These are phyloP conservation scores for Boletus austroedulis DNA, from an alignment of 1,284 basidiomycete species.

Conservation along the genomic window DNA sequence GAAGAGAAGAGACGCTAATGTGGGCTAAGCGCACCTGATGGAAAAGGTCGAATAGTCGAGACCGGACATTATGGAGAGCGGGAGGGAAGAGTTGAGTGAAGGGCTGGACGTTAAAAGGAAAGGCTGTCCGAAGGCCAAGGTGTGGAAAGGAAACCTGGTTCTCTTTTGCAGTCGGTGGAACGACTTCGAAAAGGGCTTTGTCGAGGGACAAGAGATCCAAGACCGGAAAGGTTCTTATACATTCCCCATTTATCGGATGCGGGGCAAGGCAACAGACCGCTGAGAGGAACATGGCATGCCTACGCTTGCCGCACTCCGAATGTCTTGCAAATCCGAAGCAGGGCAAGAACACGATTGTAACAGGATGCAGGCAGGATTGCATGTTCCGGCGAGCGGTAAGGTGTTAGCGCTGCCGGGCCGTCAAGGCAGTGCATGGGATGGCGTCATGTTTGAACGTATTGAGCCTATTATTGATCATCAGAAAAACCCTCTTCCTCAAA, in stretches of 20 bases:
- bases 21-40: slow-evolving; percentile 20
- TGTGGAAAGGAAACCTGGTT: slow-evolving; percentile 19
- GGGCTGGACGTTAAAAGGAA: slow-evolving; percentile 10
- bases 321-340: slow-evolving; percentile 37
- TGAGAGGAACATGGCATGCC: slow-evolving; percentile 32
- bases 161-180: slow-evolving; percentile 22
- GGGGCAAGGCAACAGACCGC: slow-evolving; percentile 22
- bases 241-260: slow-evolving; percentile 26
- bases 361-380: slow-evolving; percentile 32
- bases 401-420: slow-evolving; percentile 27
- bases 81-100: not conserved
- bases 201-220: slow-evolving; percentile 23
- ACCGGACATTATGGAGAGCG: slow-evolving; percentile 17
- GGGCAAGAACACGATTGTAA: slow-evolving; percentile 33
- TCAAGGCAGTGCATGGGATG: slow-evolving; percentile 26
- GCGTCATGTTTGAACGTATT: slow-evolving; percentile 26
- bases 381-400: slow-evolving; percentile 33
- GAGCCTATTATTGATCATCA: slow-evolving; percentile 30
- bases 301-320: slow-evolving; percentile 31
- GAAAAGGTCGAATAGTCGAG: slow-evolving; percentile 35
- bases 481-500: slow-evolving; percentile 33
- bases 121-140: slow-evolving; percentile 8
- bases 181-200: slow-evolving; percentile 28
- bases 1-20: not conserved
- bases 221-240: slow-evolving; percentile 32